phyloP scores from a whole-genome alignment of 495 filamentous ascomycete species.

The Xylaria intraflava region DNA sequence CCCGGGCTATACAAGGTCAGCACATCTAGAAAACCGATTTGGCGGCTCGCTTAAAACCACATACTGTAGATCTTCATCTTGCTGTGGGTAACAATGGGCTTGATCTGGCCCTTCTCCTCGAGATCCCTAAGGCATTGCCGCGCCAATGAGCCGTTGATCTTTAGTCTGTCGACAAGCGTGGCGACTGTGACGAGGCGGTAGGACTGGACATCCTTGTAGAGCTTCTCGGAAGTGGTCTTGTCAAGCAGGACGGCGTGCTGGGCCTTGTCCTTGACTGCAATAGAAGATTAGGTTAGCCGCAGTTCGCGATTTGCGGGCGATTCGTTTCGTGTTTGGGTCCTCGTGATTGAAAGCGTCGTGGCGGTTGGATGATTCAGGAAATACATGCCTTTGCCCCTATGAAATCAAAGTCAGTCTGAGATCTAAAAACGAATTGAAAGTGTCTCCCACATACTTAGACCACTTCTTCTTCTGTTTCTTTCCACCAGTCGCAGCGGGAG shows the following conservation, averaged over 20 bases:
- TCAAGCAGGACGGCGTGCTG: constrained; percentile 86
- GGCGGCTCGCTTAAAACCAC: constrained; percentile 28
- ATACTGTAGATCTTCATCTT: constrained; percentile 98
- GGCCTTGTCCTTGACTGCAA: constrained; percentile 99
- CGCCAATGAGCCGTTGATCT: constrained; percentile 99
- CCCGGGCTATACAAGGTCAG: constrained; percentile 50
- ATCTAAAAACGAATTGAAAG: not conserved
- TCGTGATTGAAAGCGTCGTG: not conserved
- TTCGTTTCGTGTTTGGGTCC: constrained; percentile 4
- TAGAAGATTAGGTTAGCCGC: constrained; percentile 19
- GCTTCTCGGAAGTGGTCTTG: constrained; percentile 76
- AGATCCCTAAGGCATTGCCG: constrained; percentile 84
- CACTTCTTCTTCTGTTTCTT: constrained; percentile 99
- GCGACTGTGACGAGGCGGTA: constrained; percentile 99
- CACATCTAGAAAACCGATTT: constrained; percentile 7
- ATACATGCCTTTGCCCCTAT: constrained; percentile 29
- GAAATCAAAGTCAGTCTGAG: constrained; percentile 18
- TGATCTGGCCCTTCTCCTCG: constrained; percentile 97
- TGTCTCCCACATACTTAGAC: constrained; percentile 64
- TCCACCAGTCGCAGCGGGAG: constrained; percentile 75
- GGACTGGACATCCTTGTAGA: constrained; percentile 98
- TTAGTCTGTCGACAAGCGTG: constrained; percentile 96
- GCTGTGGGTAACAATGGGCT: constrained; percentile 94
- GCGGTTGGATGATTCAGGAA: not conserved
- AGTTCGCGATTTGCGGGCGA: constrained; percentile 1